Evolutionary conservation across 371 early-diverging fungal species (phyloP).

Genomic region (Haplosporangium sp.): DNA sequence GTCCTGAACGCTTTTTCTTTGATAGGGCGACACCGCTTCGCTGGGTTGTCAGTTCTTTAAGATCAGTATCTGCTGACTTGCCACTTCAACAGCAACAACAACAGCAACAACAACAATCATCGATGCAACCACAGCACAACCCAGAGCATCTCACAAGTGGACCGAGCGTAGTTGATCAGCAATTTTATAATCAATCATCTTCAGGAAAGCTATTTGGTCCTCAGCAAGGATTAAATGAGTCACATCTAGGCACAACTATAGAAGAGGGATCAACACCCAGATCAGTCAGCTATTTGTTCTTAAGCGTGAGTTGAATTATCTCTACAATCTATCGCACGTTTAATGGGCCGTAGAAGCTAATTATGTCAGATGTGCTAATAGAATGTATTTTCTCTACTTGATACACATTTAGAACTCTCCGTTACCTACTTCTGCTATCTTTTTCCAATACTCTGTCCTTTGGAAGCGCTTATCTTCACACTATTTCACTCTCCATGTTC

Average conservation of each 20-base stretch:
- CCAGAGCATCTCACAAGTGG: neutral
- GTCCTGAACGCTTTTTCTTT: constrained; percentile 53
- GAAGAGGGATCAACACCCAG: constrained; percentile 20
- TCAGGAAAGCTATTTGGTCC: neutral
- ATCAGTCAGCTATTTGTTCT: constrained; percentile 43
- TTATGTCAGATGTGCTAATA: too few species aligned
- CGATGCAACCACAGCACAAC: neutral
- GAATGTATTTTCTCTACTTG: neutral
- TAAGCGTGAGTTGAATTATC: constrained; percentile 25
- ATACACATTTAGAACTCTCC: constrained; percentile 62
- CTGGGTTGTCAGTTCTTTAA: constrained; percentile 51
- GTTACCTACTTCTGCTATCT: constrained; percentile 67
- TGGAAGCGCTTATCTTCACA: constrained; percentile 73
- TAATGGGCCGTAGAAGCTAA: neutral
- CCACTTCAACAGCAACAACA: constrained; percentile 6
- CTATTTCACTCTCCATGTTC: constrained; percentile 68
- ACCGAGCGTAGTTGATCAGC: constrained; percentile 6
- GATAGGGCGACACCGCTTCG: constrained; percentile 52
- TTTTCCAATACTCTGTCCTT: constrained; percentile 70
- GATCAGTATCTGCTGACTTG: constrained; percentile 37
- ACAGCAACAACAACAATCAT: constrained; percentile 1
- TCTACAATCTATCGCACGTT: neutral
- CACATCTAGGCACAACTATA: neutral
- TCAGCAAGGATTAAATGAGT: neutral
- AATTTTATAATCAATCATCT: constrained; percentile 8